These are phyloP conservation scores for Leccinum pachyderme DNA, from an alignment of 1,284 basidiomycete species.

Conservation along the genomic window DNA sequence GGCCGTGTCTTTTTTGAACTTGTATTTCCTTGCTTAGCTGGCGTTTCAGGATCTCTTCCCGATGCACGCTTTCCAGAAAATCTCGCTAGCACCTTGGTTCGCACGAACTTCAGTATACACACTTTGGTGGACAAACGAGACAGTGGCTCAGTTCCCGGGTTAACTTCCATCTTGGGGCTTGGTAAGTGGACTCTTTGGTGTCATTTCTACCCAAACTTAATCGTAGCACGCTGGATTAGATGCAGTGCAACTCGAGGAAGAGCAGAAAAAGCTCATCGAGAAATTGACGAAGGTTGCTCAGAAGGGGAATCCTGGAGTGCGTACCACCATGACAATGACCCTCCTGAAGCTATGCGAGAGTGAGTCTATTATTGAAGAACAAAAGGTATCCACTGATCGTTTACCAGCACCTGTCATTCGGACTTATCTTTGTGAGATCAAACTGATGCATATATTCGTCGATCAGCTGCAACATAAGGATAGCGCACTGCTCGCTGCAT, in stretches of 20 bases:
- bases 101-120: neutral
- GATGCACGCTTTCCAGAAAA: neutral
- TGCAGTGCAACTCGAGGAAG: neutral
- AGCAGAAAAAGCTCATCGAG: conserved; percentile 10
- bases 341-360: conserved; percentile 17
- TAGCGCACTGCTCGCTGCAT: conserved; percentile 14
- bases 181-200: neutral
- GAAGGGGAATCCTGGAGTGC: conserved; percentile 11
- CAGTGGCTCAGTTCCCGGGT: neutral
- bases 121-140: neutral
- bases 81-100: neutral
- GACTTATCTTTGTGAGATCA: neutral
- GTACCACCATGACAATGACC: conserved; percentile 23
- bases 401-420: conserved; percentile 6
- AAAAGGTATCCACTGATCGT: neutral
- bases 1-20: neutral
- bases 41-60: neutral
- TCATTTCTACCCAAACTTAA: neutral
- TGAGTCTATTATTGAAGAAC: neutral
- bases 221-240: conserved; percentile 7
- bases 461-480: conserved; percentile 14
- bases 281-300: conserved; percentile 8
- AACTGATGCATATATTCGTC: conserved; percentile 7
- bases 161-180: neutral
- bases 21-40: neutral